Conservation (phyloP, 192 early-diverging fungal species). For the Podila horticola region DNA sequence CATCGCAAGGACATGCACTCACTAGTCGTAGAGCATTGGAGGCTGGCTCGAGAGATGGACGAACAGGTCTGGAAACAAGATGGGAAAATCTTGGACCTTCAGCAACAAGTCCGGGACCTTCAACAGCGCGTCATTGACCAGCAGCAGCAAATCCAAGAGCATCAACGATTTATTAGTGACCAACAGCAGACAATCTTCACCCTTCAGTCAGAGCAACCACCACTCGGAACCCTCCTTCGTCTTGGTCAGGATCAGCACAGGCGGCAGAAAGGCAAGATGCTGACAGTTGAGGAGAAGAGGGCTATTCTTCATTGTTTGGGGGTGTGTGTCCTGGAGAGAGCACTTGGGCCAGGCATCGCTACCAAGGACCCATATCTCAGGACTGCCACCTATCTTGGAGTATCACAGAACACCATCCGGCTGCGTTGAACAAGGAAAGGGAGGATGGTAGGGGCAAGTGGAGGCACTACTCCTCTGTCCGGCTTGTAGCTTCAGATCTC, state of each 20-base stretch:
- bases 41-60: too few species aligned
- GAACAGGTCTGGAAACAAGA: too few species aligned
- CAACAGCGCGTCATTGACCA: too few species aligned
- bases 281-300: slow-evolving; percentile 7
- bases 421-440: neutral
- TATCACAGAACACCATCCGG: slow-evolving; percentile 11
- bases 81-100: too few species aligned
- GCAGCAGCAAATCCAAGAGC: too few species aligned
- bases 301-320: slow-evolving; percentile 10
- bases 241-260: neutral
- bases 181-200: neutral
- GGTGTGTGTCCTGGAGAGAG: slow-evolving; percentile 4
- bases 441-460: slow-evolving; percentile 4
- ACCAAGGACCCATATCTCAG: slow-evolving; percentile 7
- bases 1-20: too few species aligned
- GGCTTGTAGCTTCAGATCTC: slow-evolving; percentile 4
- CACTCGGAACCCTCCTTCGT: neutral
- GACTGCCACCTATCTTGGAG: slow-evolving; percentile 13
- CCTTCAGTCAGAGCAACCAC: neutral
- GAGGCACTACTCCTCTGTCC: neutral
- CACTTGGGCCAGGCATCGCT: neutral
- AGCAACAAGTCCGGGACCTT: too few species aligned
- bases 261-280: slow-evolving; percentile 9
- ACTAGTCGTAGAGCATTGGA: too few species aligned
- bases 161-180: too few species aligned